Evolutionary conservation across 441 rosid species (phyloP), one percentile per base, ranked within the genome.

Genomic region (Euphorbia corollata): DNA sequence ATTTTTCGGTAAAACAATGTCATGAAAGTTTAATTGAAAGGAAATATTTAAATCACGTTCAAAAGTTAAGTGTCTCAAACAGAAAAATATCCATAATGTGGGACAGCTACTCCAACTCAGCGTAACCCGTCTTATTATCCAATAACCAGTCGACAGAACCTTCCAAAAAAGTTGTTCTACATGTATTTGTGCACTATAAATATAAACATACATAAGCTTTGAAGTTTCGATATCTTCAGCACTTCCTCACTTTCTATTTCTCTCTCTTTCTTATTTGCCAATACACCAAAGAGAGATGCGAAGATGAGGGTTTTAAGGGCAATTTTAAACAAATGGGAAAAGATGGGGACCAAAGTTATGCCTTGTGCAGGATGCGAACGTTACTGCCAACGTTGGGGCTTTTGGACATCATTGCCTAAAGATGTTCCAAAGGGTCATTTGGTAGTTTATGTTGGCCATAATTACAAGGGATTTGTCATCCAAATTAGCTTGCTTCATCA

Each of bases 391-490:
- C 64, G 20, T 20, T 54, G 86, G 85, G 77, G 68, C 10, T 70
- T 87, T 38, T 73, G 86, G 85, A 73, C 71, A 30, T 68, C 86
- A 65, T 69, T 72, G 59, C 99, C 99, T 32, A 79, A 68, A 68
- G 99, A 93, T 73, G 95, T 93, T 1, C 96, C 99, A 12, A 93
- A 86, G 67, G 96, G 97, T 60, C 97, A 91, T 72, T 75, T 91
- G 19, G 96, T 79, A 47, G 96, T 94, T 4, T 94, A 94, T 58
- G 96, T 89, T 8, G 97, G 99, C 1, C 89, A 94, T 30, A 74
- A 84, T 20, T 71, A 58, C 73, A 87, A 69, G 81, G 78, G 96
- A 73, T 87, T 80, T 71, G 93, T 91, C 63, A 89, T 91, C 75
- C 86, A 85, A 66, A 71, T 85, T 60, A 76, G 68, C 68, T 75